Evolutionary conservation across 75 land plant species (phyloP), one percentile per base, ranked within the genome.

Genomic region (Picea glauca): DNA sequence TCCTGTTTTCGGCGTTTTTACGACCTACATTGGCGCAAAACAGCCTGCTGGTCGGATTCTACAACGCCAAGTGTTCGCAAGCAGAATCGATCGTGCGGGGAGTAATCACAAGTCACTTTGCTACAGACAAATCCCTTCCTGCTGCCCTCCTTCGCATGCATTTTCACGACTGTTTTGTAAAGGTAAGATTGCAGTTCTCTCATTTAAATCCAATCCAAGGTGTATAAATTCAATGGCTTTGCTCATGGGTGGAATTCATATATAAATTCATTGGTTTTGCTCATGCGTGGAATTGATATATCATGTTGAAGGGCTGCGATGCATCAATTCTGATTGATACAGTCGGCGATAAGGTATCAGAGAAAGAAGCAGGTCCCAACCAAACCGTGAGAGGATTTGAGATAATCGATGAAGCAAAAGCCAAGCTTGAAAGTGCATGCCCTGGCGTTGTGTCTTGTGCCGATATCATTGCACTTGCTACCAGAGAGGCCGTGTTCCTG

Each of bases 161-260:
- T 70, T 85, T 85, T 74, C 87, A 85, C 50, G 87, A 85, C 75
- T 80, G 83, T n/a, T 85, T 85, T 14, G 86, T 85, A 43, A 58
- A 23, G 77, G 87, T 85, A 85, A 68, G 60, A 7, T 5, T 46
- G 9, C 50, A 46, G 7, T 7, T 46, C 7, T 46, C 50, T 46
- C 0, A n/a, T n/a, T n/a, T n/a, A n/a, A n/a, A n/a, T n/a, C 0
- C 5, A 46, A 46, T 46, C 1, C 9, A 5, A 46, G 9, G 7
- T 0, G 0, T 7, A 46, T 40, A 40, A 40, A n/a, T n/a, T n/a
- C n/a, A n/a, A n/a, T n/a, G n/a, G n/a, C n/a, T n/a, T n/a, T n/a
- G n/a, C n/a, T n/a, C n/a, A n/a, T n/a, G n/a, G n/a, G n/a, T n/a
- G n/a, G n/a, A n/a, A n/a, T n/a, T n/a, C n/a, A n/a, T n/a, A 40